Percentiles rank a stretch among this genome's conserved stretches.
These are phyloP conservation scores for Boehmeria nivea DNA, from an alignment of 306 rosid genomes.

Conservation along the genomic window DNA sequence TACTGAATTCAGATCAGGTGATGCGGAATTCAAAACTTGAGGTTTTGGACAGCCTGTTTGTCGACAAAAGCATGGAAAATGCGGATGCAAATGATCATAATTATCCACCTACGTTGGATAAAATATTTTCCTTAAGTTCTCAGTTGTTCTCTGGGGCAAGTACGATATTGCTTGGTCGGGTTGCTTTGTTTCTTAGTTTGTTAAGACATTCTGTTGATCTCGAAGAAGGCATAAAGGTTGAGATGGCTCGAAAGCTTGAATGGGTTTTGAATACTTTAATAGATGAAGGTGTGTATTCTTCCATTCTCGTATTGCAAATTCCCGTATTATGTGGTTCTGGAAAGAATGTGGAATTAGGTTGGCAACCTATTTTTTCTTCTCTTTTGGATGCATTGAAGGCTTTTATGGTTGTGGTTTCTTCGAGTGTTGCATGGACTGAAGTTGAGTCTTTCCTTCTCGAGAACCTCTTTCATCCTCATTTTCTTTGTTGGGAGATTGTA, in stretches of 20 bases:
- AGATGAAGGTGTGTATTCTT: conserved; percentile 65
- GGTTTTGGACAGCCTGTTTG: conserved; percentile 59
- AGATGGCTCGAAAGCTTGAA: conserved; percentile 48
- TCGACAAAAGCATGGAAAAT: conserved; percentile 27
- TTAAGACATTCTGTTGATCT: conserved; percentile 56
- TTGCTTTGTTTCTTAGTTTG: conserved; percentile 47
- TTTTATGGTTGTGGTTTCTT: conserved; percentile 64
- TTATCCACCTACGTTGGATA: conserved; percentile 26
- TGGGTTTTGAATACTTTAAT: conserved; percentile 61
- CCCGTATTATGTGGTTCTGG: conserved; percentile 52
- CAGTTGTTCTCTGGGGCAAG: conserved; percentile 44
- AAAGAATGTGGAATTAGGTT: conserved; percentile 43
- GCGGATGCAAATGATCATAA: conserved; percentile 30
- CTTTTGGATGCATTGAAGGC: conserved; percentile 66
- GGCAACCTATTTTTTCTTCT: conserved; percentile 61
- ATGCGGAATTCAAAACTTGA: conserved; percentile 46
- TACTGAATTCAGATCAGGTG: conserved; percentile 57
- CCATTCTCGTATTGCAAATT: conserved; percentile 55
- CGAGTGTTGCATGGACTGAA: conserved; percentile 59
- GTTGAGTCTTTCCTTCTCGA: conserved; percentile 68
- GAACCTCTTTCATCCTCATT: conserved; percentile 87
- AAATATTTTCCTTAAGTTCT: conserved; percentile 35
- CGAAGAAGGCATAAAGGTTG: conserved; percentile 42
- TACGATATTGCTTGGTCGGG: conserved; percentile 43
- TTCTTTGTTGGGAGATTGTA: conserved; percentile 79